A percentile compares a stretch with the other conserved stretches of the same genome.
phyloP scores from a whole-genome alignment of 768 basidiomycete species.

The Phaeolepiota aurea region DNA sequence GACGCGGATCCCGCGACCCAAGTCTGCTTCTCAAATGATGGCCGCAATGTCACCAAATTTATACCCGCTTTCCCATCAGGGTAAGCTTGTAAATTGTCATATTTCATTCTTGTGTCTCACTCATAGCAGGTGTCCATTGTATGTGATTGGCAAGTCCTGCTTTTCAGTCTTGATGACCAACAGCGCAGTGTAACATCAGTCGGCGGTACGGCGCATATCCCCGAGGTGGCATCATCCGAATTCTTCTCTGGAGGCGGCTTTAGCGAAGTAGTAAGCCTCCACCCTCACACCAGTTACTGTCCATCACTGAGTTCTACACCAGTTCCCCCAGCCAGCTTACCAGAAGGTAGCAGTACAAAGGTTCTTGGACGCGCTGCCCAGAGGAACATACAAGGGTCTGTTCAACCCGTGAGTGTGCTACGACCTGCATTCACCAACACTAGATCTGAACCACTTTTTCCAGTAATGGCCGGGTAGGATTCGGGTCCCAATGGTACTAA shows the following conservation, averaged over 20 bases:
- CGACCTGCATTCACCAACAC: not conserved
- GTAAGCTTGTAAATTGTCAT: conserved; percentile 19
- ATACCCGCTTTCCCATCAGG: conserved; percentile 53
- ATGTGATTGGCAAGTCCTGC: conserved; percentile 11
- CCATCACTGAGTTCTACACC: conserved; percentile 3
- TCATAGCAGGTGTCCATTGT: conserved; percentile 36
- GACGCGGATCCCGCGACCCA: conserved; percentile 40
- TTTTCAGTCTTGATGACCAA: not conserved
- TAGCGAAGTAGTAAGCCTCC: conserved; percentile 45
- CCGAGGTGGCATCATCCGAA: conserved; percentile 42
- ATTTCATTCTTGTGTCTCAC: conserved; percentile 12
- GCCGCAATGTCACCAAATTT: conserved; percentile 43
- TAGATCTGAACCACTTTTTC: not conserved
- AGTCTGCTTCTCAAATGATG: conserved; percentile 50
- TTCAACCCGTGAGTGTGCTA: conserved; percentile 8
- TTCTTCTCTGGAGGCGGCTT: conserved; percentile 70
- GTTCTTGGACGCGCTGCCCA: conserved; percentile 9
- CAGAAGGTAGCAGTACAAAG: conserved; percentile 8
- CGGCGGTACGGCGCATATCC: conserved; percentile 45
- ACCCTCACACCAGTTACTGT: too few relatives aligned
- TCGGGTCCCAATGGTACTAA: not conserved
- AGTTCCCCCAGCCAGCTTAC: conserved; percentile 12
- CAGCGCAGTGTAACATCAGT: conserved; percentile 54
- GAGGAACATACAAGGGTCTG: conserved; percentile 11
- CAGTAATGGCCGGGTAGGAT: not conserved